phyloP scores from a whole-genome alignment of 352 stramenopile species.

The Phytophthora citricola region DNA sequence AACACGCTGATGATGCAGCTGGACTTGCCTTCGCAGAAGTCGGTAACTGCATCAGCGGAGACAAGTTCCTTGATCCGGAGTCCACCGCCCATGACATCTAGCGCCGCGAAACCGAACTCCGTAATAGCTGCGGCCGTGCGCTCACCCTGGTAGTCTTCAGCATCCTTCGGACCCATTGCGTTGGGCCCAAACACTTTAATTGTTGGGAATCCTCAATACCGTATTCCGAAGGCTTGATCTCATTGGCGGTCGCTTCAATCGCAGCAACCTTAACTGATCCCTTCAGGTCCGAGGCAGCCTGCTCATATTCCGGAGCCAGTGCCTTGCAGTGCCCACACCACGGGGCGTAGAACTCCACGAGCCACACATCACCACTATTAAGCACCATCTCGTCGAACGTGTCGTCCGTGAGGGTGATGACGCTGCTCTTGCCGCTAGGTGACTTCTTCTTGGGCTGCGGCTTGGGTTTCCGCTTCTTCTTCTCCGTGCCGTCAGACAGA shows the following conservation, averaged over 20 bases:
- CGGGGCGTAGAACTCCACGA: slow-evolving; percentile 94
- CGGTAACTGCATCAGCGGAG: slow-evolving; percentile 63
- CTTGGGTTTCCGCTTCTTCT: slow-evolving; percentile 50
- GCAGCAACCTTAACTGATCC: slow-evolving; percentile 92
- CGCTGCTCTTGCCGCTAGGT: slow-evolving; percentile 58
- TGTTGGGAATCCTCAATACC: slow-evolving; percentile 94
- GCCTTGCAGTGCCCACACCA: slow-evolving; percentile 95
- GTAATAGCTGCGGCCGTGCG: slow-evolving; percentile 88
- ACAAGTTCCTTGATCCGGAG: slow-evolving; percentile 86
- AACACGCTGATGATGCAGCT: slow-evolving; percentile 92
- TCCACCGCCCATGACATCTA: slow-evolving; percentile 76
- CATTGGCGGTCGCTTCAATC: slow-evolving; percentile 93
- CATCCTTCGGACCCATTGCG: slow-evolving; percentile 59
- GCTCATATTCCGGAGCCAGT: slow-evolving; percentile 92
- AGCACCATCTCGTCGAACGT: slow-evolving; percentile 92
- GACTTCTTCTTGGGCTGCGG: slow-evolving; percentile 56
- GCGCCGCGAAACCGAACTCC: slow-evolving; percentile 69
- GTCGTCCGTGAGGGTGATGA: slow-evolving; percentile 92
- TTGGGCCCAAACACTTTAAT: slow-evolving; percentile 94
- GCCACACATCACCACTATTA: slow-evolving; percentile 90
- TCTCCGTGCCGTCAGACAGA: slow-evolving; percentile 62
- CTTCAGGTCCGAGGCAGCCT: slow-evolving; percentile 88
- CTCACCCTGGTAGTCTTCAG: slow-evolving; percentile 88
- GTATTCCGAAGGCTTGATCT: slow-evolving; percentile 89
- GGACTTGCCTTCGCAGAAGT: slow-evolving; percentile 88